These are phyloP conservation scores for Spatholobus suberectus DNA, from an alignment of 306 rosid genomes.

Conservation along the genomic window DNA sequence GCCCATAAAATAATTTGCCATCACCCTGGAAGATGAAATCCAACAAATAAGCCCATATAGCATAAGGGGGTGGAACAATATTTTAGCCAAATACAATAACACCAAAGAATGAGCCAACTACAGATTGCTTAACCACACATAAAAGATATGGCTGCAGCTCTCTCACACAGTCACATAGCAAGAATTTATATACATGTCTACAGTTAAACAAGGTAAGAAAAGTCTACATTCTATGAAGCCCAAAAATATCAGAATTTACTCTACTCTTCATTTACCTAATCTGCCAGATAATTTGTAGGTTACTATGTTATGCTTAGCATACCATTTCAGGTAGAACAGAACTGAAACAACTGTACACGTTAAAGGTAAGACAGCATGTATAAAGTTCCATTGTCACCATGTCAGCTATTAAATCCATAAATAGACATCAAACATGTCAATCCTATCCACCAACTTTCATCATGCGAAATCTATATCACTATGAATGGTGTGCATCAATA, in stretches of 20 bases:
- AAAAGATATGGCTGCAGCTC: slow-evolving; percentile 13
- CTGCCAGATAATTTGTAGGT: not conserved
- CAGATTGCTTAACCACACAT: slow-evolving; percentile 24
- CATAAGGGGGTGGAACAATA: not conserved
- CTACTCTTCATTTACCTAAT: slow-evolving; percentile 15
- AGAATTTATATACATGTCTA: not conserved
- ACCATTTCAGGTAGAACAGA: slow-evolving; percentile 28
- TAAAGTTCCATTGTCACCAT: slow-evolving; percentile 17
- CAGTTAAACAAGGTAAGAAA: not conserved
- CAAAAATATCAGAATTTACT: not conserved
- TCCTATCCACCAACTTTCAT: slow-evolving; percentile 19
- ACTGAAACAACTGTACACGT: slow-evolving; percentile 24
- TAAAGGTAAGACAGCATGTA: slow-evolving; percentile 1
- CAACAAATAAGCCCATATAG: not conserved
- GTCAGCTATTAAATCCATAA: slow-evolving; percentile 33
- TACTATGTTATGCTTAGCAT: slow-evolving; percentile 22
- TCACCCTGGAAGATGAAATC: slow-evolving; percentile 69
- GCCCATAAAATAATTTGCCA: slow-evolving; percentile 86
- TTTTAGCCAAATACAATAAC: slow-evolving; percentile 18
- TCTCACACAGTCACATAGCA: not conserved
- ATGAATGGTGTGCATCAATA: slow-evolving; percentile 9
- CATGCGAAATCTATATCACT: not conserved
- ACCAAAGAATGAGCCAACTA: slow-evolving; percentile 32
- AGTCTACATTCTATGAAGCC: slow-evolving; percentile 4
- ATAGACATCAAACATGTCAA: slow-evolving; percentile 20